phyloP scores from a whole-genome alignment of 768 basidiomycete genomes.

The Pleurotus tuoliensis region DNA sequence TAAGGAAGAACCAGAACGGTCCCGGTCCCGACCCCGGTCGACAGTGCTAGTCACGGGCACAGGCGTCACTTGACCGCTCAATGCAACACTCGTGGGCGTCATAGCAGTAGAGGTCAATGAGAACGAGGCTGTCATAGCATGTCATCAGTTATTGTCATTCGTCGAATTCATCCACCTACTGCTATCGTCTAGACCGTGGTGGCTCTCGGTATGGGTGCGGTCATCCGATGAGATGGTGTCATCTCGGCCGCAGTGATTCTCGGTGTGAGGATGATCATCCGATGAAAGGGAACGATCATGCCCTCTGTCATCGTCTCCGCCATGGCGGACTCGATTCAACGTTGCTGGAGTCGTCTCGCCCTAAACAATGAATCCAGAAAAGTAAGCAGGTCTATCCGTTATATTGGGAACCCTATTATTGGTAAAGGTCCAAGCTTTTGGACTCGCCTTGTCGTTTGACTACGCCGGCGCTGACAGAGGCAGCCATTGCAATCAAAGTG shows the following conservation, averaged over 20 bases:
- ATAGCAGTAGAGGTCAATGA: too few relatives aligned
- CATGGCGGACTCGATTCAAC: constrained; percentile 1
- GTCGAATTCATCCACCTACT: not conserved
- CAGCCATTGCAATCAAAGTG: not conserved
- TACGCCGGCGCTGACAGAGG: not conserved
- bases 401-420: not conserved
- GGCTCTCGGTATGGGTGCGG: constrained; percentile 5
- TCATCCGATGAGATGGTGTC: constrained; percentile 1
- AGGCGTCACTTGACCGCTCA: too few relatives aligned
- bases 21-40: too few relatives aligned
- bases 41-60: too few relatives aligned
- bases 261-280: constrained; percentile 5
- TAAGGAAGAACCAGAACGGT: too few relatives aligned
- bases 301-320: not conserved
- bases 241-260: not conserved
- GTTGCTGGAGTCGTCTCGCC: constrained; percentile 3
- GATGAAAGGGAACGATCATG: not conserved
- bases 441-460: constrained; percentile 5
- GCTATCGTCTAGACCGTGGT: constrained; percentile 5
- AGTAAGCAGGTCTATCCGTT: not conserved
- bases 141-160: too few relatives aligned
- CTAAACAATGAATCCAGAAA: not conserved
- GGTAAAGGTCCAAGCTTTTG: not conserved
- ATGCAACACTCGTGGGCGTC: too few relatives aligned
- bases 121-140: too few relatives aligned